Conservation (phyloP, 83 land plant genomes). For the Picea abies region DNA sequence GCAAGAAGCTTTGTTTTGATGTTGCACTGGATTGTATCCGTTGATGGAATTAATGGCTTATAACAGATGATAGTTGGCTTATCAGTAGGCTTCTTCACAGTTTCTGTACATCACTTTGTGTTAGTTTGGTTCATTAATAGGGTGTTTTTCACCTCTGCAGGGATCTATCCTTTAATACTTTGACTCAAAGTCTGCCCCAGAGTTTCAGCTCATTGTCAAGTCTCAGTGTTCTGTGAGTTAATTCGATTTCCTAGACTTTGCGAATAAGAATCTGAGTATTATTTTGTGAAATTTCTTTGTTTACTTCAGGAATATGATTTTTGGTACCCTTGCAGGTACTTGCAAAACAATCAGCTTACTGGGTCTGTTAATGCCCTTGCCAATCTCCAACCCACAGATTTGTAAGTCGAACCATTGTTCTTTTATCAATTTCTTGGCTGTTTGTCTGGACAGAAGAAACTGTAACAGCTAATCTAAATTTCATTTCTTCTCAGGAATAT, state of each 20-base stretch:
- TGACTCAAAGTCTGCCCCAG: conserved; percentile 54
- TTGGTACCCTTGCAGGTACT: conserved; percentile 33
- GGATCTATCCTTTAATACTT: conserved; percentile 57
- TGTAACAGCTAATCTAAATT: background rate
- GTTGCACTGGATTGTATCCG: background rate
- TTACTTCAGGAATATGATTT: background rate
- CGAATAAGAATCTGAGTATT: background rate
- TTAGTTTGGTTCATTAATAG: background rate
- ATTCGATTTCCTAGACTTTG: background rate
- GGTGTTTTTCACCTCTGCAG: conserved; percentile 23
- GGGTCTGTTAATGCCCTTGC: conserved; percentile 70
- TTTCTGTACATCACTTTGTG: background rate
- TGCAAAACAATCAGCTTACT: conserved; percentile 71
- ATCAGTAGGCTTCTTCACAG: too few species aligned
- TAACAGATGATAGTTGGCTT: too few species aligned
- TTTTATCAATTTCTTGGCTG: background rate
- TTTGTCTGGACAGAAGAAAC: background rate
- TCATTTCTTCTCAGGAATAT: conserved; percentile 44
- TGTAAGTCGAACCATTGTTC: conserved; percentile 36
- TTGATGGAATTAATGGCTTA: background rate
- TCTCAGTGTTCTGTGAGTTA: conserved; percentile 49
- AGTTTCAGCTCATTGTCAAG: conserved; percentile 55
- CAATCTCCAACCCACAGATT: conserved; percentile 46
- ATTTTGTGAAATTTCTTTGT: background rate
- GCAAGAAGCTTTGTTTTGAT: background rate